Percentiles rank a stretch among this genome's conserved stretches.
phyloP scores from a whole-genome alignment of 2,329 filamentous ascomycete species.

The Penicillium sp. region DNA sequence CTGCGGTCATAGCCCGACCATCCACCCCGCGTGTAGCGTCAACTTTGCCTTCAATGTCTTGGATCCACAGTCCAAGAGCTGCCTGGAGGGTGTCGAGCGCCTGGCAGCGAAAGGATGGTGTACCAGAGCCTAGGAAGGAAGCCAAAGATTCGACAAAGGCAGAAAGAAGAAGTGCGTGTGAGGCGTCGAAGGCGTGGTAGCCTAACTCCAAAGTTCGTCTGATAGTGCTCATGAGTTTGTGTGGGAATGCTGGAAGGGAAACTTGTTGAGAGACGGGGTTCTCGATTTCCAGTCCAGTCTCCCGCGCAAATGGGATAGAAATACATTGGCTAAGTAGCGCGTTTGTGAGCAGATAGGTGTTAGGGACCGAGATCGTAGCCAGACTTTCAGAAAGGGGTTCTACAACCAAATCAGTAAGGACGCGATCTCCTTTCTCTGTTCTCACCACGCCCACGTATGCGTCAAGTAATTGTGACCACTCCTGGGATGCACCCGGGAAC shows the following conservation, averaged over 20 bases:
- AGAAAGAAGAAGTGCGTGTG: conserved; percentile 46
- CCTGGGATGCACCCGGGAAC: conserved; percentile 33
- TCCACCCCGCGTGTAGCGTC: conserved; percentile 33
- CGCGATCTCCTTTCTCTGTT: conserved; percentile 68
- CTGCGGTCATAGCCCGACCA: conserved; percentile 39
- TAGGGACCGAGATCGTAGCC: conserved; percentile 33
- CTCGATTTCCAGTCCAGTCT: conserved; percentile 13
- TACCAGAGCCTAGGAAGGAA: conserved; percentile 57
- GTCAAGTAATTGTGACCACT: conserved; percentile 60
- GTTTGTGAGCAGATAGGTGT: conserved; percentile 41
- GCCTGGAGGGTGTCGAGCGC: conserved; percentile 64
- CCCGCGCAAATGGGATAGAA: conserved; percentile 37
- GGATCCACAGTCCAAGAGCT: conserved; percentile 41
- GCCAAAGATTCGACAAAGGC: conserved; percentile 59
- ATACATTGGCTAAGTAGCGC: conserved; percentile 41
- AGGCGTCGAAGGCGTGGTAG: conserved; percentile 55
- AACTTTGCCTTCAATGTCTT: conserved; percentile 36
- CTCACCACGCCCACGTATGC: conserved; percentile 60
- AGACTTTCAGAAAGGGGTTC: conserved; percentile 70
- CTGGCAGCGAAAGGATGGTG: conserved; percentile 56
- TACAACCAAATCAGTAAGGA: conserved; percentile 66
- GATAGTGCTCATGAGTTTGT: conserved; percentile 66
- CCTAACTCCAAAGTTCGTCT: conserved; percentile 56
- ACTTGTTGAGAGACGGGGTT: conserved; percentile 8
- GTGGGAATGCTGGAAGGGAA: conserved; percentile 33